Percentiles rank a stretch among this genome's conserved stretches.
phyloP scores from a whole-genome alignment of 2,329 filamentous ascomycete species.

The Sporothrix phasma region DNA sequence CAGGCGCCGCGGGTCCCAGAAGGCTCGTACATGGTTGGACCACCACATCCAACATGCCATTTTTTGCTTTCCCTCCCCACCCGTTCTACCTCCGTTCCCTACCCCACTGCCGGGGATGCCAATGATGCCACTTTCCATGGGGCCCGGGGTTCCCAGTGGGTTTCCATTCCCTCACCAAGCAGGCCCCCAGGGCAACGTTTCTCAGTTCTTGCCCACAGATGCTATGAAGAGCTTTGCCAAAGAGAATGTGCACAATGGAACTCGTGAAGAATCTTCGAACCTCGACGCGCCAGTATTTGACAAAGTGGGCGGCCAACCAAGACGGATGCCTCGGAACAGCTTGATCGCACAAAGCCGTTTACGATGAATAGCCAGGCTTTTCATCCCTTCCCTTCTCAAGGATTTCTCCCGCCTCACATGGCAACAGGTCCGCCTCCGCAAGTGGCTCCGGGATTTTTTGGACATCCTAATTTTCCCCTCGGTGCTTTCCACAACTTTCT shows the following conservation, averaged over 20 bases:
- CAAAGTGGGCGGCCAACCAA: conserved; percentile 26
- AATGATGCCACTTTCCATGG: not conserved
- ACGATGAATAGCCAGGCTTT: conserved; percentile 30
- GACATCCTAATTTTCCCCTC: conserved; percentile 19
- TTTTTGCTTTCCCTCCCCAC: conserved; percentile 20
- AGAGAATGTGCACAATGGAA: conserved; percentile 21
- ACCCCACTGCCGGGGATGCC: not conserved
- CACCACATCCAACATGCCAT: conserved; percentile 19
- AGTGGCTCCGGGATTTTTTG: conserved; percentile 16
- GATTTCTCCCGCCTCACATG: conserved; percentile 13
- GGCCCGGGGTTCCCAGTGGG: conserved; percentile 14
- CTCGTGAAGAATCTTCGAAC: conserved; percentile 13
- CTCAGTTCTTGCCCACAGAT: conserved; percentile 5
- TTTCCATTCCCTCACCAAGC: conserved; percentile 18
- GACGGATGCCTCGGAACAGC: conserved; percentile 34
- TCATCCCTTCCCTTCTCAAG: conserved; percentile 23
- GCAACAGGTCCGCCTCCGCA: conserved; percentile 12
- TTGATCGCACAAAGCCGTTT: conserved; percentile 38
- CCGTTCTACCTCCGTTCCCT: conserved; percentile 17
- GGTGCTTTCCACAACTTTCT: conserved; percentile 20
- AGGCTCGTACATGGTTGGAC: not conserved
- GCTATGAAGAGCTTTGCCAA: conserved; percentile 19
- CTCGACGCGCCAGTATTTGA: conserved; percentile 14
- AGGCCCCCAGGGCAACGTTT: not conserved
- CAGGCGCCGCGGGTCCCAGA: conserved; percentile 10